phyloP scores from a whole-genome alignment of 148 eudicot species.

The Spergularia bocconei region DNA sequence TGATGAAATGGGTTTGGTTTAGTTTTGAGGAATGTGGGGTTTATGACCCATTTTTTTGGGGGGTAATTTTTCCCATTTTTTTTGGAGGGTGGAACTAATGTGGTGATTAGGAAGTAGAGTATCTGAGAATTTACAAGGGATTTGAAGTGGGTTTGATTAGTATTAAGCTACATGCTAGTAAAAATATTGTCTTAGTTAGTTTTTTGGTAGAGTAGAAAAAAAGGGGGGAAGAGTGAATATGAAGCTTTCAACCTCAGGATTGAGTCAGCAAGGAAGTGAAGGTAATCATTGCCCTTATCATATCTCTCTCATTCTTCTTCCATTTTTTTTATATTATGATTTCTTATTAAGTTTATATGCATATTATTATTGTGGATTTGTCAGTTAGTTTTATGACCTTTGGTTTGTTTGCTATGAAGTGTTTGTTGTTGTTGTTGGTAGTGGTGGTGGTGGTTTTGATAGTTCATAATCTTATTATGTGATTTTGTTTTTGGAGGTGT shows the following conservation, averaged over 20 bases:
- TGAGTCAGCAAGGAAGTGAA: conserved; percentile 44
- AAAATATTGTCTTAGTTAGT: conserved; percentile 32
- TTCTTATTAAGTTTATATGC: not conserved
- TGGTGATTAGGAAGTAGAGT: conserved; percentile 20
- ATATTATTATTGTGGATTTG: not conserved
- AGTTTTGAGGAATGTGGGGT: conserved; percentile 31
- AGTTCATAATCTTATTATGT: not conserved
- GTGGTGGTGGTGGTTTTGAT: not conserved
- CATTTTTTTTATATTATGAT: not conserved
- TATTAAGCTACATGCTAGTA: conserved; percentile 25
- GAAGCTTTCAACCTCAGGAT: conserved; percentile 50
- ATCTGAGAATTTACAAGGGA: conserved; percentile 29
- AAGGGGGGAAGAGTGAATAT: conserved; percentile 23
- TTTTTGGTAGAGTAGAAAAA: conserved; percentile 24
- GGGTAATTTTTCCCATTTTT: conserved; percentile 3
- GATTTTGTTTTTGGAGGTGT: conserved; percentile 6
- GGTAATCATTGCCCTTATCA: conserved; percentile 21
- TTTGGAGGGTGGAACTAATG: conserved; percentile 25
- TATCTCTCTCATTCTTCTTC: not conserved
- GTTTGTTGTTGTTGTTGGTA: not conserved
- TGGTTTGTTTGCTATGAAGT: not conserved
- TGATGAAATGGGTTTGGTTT: conserved; percentile 22
- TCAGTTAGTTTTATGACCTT: not conserved
- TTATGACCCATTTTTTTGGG: conserved; percentile 19
- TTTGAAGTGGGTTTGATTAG: conserved; percentile 31